Conservation (phyloP, 148 eudicot genomes). For the Dianthus caryophyllus region DNA sequence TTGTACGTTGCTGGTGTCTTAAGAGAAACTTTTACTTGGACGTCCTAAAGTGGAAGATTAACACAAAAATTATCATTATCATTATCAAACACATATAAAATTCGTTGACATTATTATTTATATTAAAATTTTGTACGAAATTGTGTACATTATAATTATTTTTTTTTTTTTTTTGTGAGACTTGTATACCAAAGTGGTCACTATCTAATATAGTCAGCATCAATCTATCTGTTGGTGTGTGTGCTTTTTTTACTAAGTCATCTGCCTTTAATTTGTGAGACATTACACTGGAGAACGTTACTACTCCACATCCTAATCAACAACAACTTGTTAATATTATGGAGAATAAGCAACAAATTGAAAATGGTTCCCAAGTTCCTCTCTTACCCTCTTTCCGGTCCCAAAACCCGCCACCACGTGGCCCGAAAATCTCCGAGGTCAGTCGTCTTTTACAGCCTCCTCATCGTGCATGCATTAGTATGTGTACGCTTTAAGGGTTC, state of each 20-base stretch:
- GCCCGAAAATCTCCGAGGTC: slow-evolving; percentile 21
- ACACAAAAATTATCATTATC: too few species aligned
- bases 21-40: background rate
- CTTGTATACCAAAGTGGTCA: slow-evolving; percentile 9
- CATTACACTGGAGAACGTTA: slow-evolving; percentile 17
- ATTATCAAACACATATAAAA: too few species aligned
- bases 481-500: background rate
- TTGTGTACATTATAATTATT: too few species aligned
- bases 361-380: slow-evolving; percentile 19
- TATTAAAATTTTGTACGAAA: too few species aligned
- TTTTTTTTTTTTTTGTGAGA: background rate
- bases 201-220: slow-evolving; percentile 9
- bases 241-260: slow-evolving; percentile 1
- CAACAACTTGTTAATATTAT: slow-evolving; percentile 1
- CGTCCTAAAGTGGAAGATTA: slow-evolving; percentile 7
- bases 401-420: background rate
- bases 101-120: background rate
- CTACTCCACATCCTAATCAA: slow-evolving; percentile 14
- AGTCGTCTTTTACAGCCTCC: background rate
- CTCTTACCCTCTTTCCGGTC: slow-evolving; percentile 18
- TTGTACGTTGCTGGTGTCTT: background rate
- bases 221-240: slow-evolving; percentile 13
- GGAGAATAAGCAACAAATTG: slow-evolving; percentile 15
- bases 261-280: slow-evolving; percentile 9
- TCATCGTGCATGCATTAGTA: too few species aligned